phyloP scores from a whole-genome alignment of 2,329 filamentous ascomycete genomes.

The Paraphoma sp. region DNA sequence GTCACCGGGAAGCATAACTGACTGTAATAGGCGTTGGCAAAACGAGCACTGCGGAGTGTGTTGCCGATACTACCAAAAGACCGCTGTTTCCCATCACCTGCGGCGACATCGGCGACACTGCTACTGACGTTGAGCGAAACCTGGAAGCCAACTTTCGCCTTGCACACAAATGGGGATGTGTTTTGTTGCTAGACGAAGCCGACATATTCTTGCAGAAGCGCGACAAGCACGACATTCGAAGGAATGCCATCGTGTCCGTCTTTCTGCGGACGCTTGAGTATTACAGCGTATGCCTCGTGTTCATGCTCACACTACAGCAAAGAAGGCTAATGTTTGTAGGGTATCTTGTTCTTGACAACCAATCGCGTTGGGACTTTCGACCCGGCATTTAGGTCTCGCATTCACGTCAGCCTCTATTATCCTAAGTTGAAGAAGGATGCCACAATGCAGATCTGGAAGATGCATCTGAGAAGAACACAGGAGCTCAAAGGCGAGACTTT shows the following conservation, averaged over 20 bases:
- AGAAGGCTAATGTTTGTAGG: slow-evolving; percentile 4
- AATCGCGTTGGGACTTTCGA: slow-evolving; percentile 28
- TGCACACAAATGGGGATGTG: slow-evolving; percentile 29
- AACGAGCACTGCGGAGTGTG: not conserved
- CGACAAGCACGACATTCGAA: slow-evolving; percentile 34
- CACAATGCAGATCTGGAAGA: slow-evolving; percentile 7
- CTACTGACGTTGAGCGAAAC: slow-evolving; percentile 9
- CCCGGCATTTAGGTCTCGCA: slow-evolving; percentile 27
- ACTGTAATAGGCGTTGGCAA: not conserved
- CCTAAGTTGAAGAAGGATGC: slow-evolving; percentile 7
- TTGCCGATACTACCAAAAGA: not conserved
- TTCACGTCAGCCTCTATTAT: slow-evolving; percentile 23
- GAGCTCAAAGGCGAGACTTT: not conserved
- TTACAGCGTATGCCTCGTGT: slow-evolving; percentile 23
- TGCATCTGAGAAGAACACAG: not conserved
- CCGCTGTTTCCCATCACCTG: not conserved
- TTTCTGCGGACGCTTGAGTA: slow-evolving; percentile 46
- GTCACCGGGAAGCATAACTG: not conserved
- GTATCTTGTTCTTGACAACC: slow-evolving; percentile 1
- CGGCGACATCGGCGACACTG: slow-evolving; percentile 16
- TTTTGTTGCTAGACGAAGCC: slow-evolving; percentile 44
- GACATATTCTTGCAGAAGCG: slow-evolving; percentile 45
- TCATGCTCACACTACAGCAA: no score
- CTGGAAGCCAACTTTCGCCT: slow-evolving; percentile 14
- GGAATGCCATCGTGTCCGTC: slow-evolving; percentile 30